A percentile compares a stretch with the other conserved stretches of the same genome.
phyloP scores from a whole-genome alignment of 495 filamentous ascomycete species.

The Talaromyces ruber region DNA sequence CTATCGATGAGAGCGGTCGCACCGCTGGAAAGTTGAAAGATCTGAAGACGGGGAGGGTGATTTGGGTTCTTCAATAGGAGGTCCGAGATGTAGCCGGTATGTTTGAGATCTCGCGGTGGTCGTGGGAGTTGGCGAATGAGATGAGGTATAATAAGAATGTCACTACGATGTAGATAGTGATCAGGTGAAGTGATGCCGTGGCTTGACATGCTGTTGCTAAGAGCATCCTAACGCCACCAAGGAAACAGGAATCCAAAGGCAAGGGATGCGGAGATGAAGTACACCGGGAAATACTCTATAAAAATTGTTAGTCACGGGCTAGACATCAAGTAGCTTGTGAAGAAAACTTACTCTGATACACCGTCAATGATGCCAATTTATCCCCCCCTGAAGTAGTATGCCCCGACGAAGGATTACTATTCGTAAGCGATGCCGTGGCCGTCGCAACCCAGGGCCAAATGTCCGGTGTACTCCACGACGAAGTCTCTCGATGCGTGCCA shows the following conservation, averaged over 20 bases:
- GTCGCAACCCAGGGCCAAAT: slow-evolving; percentile 53
- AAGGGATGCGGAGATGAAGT: slow-evolving; percentile 36
- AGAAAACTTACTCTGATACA: slow-evolving; percentile 38
- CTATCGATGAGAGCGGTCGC: background rate
- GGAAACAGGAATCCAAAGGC: slow-evolving; percentile 37
- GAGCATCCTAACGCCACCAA: slow-evolving; percentile 28
- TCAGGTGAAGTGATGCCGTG: background rate
- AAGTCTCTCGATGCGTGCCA: slow-evolving; percentile 52
- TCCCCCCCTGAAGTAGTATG: slow-evolving; percentile 63
- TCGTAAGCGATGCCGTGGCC: slow-evolving; percentile 31
- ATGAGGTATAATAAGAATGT: background rate
- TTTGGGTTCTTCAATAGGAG: background rate
- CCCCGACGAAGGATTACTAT: slow-evolving; percentile 62
- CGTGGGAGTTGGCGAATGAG: slow-evolving; percentile 3
- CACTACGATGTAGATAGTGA: background rate
- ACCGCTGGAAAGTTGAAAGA: background rate
- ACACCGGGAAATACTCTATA: slow-evolving; percentile 41
- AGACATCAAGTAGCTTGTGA: slow-evolving; percentile 11
- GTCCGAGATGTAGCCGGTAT: background rate
- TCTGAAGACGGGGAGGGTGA: background rate
- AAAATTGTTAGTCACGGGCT: background rate
- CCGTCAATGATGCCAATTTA: slow-evolving; percentile 33
- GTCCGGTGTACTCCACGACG: slow-evolving; percentile 40
- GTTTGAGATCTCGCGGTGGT: background rate
- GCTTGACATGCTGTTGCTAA: background rate